Evolutionary conservation across 1,284 basidiomycete genomes (phyloP).

Genomic region (Meira miltonrushii): DNA sequence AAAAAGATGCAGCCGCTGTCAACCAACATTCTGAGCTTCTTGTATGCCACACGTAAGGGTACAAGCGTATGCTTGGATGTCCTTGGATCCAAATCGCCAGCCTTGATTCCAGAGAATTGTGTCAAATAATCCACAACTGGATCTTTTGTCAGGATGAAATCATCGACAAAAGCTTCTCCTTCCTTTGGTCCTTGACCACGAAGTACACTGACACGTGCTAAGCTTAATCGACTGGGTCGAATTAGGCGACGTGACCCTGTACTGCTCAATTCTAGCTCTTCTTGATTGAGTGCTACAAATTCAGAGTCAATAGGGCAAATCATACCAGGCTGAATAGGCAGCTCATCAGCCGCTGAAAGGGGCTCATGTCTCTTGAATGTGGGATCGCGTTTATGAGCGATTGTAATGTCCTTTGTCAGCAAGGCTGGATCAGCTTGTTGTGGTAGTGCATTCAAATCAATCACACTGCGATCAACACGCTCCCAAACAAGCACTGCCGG

Average conservation of each 20-base stretch:
- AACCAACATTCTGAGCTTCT: constrained; percentile 89
- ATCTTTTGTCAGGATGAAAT: constrained; percentile 93
- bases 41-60: constrained; percentile 91
- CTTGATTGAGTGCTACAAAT: constrained; percentile 92
- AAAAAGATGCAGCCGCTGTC: constrained; percentile 95
- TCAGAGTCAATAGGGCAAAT: constrained; percentile 94
- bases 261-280: constrained; percentile 89
- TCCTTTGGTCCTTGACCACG: constrained; percentile 74
- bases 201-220: constrained; percentile 90
- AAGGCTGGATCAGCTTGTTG: constrained; percentile 56
- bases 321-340: constrained; percentile 72
- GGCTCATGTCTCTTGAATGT: constrained; percentile 67
- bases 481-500: constrained; percentile 85
- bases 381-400: constrained; percentile 63
- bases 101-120: constrained; percentile 83
- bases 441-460: constrained; percentile 69
- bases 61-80: constrained; percentile 82
- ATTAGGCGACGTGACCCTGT: constrained; percentile 90
- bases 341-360: constrained; percentile 59
- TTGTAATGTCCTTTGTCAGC: constrained; percentile 77
- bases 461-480: constrained; percentile 62
- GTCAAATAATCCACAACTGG: constrained; percentile 92
- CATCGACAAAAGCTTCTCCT: constrained; percentile 90
- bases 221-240: constrained; percentile 79
- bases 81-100: constrained; percentile 82